A percentile compares a stretch with the other conserved stretches of the same genome.
These are phyloP conservation scores for Pseudocercospora eumusae DNA, from an alignment of 2,329 filamentous ascomycete species.

Conservation along the genomic window DNA sequence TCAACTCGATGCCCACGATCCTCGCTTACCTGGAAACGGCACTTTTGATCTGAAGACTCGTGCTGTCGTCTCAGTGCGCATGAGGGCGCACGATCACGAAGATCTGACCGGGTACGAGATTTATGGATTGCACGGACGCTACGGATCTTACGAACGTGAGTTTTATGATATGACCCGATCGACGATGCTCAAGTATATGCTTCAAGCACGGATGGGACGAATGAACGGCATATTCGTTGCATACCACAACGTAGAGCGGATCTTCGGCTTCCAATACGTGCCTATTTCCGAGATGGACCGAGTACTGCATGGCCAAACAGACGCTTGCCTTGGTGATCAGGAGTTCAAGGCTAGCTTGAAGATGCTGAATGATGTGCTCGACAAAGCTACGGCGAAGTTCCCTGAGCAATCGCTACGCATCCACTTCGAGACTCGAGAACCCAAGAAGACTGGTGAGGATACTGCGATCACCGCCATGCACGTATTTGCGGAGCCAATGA, in stretches of 20 bases:
- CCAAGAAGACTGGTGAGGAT: constrained; percentile 37
- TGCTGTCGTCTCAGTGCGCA: constrained; percentile 86
- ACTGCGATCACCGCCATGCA: constrained; percentile 66
- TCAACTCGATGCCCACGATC: constrained; percentile 87
- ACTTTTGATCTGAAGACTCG: constrained; percentile 97
- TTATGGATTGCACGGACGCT: constrained; percentile 70
- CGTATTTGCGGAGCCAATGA: constrained; percentile 84
- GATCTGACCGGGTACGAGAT: constrained; percentile 86
- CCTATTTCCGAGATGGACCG: constrained; percentile 82
- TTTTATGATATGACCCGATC: constrained; percentile 96
- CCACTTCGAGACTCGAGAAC: constrained; percentile 50
- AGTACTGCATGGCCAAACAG: constrained; percentile 76
- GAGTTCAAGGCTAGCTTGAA: constrained; percentile 83
- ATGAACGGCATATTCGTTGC: constrained; percentile 99
- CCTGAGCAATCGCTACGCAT: constrained; percentile 58
- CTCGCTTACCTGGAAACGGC: constrained; percentile 81
- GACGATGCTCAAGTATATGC: constrained; percentile 92
- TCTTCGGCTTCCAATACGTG: constrained; percentile 97
- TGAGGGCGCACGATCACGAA: constrained; percentile 73
- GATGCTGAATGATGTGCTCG: constrained; percentile 75
- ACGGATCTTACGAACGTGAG: constrained; percentile 90
- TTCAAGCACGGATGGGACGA: constrained; percentile 93
- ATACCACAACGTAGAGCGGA: constrained; percentile 89
- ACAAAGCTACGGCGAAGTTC: constrained; percentile 72
- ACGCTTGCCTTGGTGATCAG: constrained; percentile 69